Evolutionary conservation across 805 yeast genomes (phyloP).

Genomic region (Cyberlindnera americana): DNA sequence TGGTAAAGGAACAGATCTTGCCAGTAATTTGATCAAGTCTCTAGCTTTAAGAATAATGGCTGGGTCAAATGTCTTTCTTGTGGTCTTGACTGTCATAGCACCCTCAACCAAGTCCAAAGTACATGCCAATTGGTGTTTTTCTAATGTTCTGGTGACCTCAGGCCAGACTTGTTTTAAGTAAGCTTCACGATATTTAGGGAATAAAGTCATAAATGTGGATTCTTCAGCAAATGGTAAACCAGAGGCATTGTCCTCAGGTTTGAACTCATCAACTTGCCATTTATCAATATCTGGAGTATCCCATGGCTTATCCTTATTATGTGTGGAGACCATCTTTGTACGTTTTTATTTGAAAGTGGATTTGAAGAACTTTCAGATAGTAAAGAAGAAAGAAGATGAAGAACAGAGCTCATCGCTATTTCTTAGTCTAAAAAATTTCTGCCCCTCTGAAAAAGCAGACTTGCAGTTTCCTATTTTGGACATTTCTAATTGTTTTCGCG

Average conservation of each 20-base stretch:
- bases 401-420: too few relatives aligned
- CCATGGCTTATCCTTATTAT: conserved; percentile 96
- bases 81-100: conserved; percentile 94
- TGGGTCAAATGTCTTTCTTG: conserved; percentile 94
- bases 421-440: too few relatives aligned
- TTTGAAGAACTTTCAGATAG: too few relatives aligned
- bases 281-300: conserved; percentile 93
- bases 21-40: conserved; percentile 87
- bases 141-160: conserved; percentile 80
- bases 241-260: conserved; percentile 80
- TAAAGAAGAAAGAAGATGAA: neutral
- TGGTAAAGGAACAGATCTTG: conserved; percentile 95
- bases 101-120: conserved; percentile 91
- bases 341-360: neutral
- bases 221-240: conserved; percentile 94
- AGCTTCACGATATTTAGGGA: conserved; percentile 94
- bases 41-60: conserved; percentile 91
- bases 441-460: too few relatives aligned
- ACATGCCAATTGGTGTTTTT: conserved; percentile 73
- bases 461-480: too few relatives aligned
- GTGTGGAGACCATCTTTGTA: conserved; percentile 75
- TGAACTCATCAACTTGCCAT: conserved; percentile 87
- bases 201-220: conserved; percentile 88
- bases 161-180: conserved; percentile 90
- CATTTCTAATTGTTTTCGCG: too few relatives aligned